Evolutionary conservation across 805 yeast species (phyloP).

Genomic region (Lipomyces chichibuensis): DNA sequence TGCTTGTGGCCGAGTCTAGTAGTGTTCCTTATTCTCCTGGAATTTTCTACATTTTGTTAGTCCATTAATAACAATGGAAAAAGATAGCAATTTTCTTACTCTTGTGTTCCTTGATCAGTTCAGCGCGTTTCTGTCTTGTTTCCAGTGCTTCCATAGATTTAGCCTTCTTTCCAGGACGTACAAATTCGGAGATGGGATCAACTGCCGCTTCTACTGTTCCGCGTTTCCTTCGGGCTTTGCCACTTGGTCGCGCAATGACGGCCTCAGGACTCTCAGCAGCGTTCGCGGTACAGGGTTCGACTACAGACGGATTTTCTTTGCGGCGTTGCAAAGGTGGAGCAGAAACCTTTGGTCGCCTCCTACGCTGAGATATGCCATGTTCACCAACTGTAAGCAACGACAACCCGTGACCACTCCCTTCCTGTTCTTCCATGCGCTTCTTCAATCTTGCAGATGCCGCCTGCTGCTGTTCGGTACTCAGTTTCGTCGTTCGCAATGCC

Average conservation of each 20-base stretch:
- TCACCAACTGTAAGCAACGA: conserved; percentile 1
- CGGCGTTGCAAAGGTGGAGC: not conserved
- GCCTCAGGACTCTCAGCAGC: not conserved
- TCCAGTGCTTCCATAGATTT: conserved; percentile 8
- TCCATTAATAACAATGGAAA: not conserved
- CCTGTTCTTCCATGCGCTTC: conserved; percentile 16
- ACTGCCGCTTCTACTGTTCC: not conserved
- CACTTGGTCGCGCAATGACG: not conserved
- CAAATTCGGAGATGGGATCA: conserved; percentile 13
- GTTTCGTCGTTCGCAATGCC: conserved; percentile 15
- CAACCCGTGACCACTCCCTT: not conserved
- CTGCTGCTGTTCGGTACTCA: conserved; percentile 17
- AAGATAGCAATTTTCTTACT: not conserved
- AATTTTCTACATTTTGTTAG: not conserved
- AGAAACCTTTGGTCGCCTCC: not conserved
- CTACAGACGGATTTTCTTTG: not conserved
- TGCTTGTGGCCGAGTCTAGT: conserved; percentile 49
- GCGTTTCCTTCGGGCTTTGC: not conserved
- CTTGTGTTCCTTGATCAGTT: conserved; percentile 5
- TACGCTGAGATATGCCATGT: not conserved
- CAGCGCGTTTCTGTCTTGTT: conserved; percentile 11
- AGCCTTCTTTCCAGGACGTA: conserved; percentile 17
- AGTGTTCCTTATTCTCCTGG: conserved; percentile 8
- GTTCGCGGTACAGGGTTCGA: not conserved
- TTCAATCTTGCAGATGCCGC: conserved; percentile 26